phyloP scores from a whole-genome alignment of 1,139 yeast genomes.

The Blastobotrys petasosporus region DNA sequence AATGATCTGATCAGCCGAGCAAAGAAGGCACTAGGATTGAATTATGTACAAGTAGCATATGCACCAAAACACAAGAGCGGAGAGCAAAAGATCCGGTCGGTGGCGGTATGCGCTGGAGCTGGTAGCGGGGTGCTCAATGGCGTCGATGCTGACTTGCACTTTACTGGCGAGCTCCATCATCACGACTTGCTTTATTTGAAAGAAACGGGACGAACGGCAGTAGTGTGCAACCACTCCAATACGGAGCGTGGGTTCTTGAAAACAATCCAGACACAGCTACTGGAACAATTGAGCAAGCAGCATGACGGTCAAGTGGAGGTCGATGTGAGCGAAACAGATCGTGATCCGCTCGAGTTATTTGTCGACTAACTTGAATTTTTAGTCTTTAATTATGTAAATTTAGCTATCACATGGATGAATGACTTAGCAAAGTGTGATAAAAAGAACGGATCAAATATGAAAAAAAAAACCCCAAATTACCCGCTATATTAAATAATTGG shows the following conservation, averaged over 20 bases:
- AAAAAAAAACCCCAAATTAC: no score
- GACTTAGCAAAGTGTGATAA: no score
- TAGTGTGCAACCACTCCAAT: constrained; percentile 82
- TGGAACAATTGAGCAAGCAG: constrained; percentile 35
- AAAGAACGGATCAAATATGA: no score
- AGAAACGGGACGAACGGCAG: constrained; percentile 68
- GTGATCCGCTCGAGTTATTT: constrained; percentile 45
- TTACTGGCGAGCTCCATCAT: constrained; percentile 91
- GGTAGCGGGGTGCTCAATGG: constrained; percentile 69
- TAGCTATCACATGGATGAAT: no score
- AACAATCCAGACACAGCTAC: constrained; percentile 46
- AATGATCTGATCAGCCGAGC: constrained; percentile 45
- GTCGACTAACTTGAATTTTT: no score
- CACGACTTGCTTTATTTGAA: constrained; percentile 73
- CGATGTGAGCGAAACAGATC: constrained; percentile 46
- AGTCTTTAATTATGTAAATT: no score
- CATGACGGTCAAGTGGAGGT: constrained; percentile 38
- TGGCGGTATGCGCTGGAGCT: constrained; percentile 97
- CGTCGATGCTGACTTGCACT: constrained; percentile 65
- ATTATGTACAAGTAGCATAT: constrained; percentile 61
- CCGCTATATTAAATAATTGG: no score
- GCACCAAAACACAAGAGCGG: constrained; percentile 31
- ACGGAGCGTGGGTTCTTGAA: constrained; percentile 82
- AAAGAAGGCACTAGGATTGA: constrained; percentile 49
- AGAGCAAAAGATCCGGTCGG: constrained; percentile 28